Conservation (phyloP, 345 rosid genomes). For the Heritiera fomes region DNA sequence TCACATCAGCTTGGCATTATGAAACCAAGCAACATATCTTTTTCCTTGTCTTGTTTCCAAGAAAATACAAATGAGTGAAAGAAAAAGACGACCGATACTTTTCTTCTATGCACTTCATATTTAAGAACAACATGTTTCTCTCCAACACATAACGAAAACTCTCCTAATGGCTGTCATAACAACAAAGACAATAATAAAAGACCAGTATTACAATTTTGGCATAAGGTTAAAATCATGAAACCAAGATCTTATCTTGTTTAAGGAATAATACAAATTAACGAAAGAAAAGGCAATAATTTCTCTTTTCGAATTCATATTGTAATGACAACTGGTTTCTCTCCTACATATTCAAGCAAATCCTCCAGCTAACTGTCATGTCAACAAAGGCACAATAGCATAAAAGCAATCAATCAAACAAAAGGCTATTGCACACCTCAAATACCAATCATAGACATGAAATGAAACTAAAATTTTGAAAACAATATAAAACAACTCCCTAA, state of each 20-base stretch:
- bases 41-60: background rate
- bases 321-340: background rate
- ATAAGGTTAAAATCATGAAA: constrained; percentile 8
- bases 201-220: constrained; percentile 6
- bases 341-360: constrained; percentile 2
- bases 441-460: background rate
- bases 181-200: background rate
- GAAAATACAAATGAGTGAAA: background rate
- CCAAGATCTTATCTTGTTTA: background rate
- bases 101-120: background rate
- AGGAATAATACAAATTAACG: background rate
- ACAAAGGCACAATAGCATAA: background rate
- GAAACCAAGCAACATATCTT: constrained; percentile 16
- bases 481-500: background rate
- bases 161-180: background rate
- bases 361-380: background rate
- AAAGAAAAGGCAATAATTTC: background rate
- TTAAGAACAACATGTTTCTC: constrained; percentile 7
- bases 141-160: background rate
- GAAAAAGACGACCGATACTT: background rate
- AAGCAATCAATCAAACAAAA: background rate
- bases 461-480: background rate
- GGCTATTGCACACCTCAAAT: background rate
- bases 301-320: background rate
- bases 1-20: background rate